Evolutionary conservation across 352 stramenopile species (phyloP).

Genomic region (Phytophthora brassicae): DNA sequence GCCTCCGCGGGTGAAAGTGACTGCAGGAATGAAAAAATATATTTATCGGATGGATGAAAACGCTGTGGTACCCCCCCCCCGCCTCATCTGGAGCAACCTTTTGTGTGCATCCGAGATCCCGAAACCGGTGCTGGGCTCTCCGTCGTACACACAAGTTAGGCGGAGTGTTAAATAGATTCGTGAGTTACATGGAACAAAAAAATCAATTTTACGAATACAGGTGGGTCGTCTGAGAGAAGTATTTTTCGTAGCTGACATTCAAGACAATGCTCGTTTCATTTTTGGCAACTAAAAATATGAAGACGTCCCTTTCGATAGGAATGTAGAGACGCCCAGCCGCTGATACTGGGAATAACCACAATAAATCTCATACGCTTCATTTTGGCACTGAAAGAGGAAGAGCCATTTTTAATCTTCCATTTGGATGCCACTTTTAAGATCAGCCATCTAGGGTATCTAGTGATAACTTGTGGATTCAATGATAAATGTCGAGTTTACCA

Average conservation of each 20-base stretch:
- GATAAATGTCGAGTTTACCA: background rate
- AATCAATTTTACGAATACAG: background rate
- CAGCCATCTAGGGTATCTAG: background rate
- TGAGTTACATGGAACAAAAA: background rate
- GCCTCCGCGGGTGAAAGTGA: background rate
- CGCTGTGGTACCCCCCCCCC: too few relatives aligned
- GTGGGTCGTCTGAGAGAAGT: background rate
- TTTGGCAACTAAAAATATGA: background rate
- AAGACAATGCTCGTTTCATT: background rate
- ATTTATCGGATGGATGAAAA: too few relatives aligned
- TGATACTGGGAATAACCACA: background rate
- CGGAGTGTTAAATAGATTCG: background rate
- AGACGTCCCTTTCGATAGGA: conserved; percentile 1
- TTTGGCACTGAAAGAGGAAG: background rate
- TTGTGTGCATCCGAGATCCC: too few relatives aligned
- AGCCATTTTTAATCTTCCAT: conserved; percentile 5
- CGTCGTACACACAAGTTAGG: too few relatives aligned
- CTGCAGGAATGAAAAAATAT: too few relatives aligned
- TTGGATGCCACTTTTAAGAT: conserved; percentile 6
- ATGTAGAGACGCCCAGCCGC: background rate
- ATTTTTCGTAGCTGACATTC: background rate
- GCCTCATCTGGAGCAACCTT: too few relatives aligned
- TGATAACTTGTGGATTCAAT: background rate
- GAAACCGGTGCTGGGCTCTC: too few relatives aligned
- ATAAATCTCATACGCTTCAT: background rate